These are phyloP conservation scores for Pseudocercospora fuligena DNA, from an alignment of 2,329 filamentous ascomycete species.

Conservation along the genomic window DNA sequence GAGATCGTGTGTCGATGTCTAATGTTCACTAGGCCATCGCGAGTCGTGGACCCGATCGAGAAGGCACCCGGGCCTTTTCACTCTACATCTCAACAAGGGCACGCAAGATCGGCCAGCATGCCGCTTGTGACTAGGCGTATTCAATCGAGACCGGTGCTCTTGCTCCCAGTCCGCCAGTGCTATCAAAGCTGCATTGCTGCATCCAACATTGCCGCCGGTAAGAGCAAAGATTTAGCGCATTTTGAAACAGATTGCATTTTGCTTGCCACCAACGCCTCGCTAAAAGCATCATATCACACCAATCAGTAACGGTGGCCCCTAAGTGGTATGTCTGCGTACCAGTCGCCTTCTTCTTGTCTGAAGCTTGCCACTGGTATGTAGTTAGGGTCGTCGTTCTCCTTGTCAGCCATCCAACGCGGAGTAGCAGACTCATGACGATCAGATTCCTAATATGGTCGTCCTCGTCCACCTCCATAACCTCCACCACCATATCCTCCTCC, in stretches of 20 bases:
- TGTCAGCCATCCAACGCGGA: not conserved
- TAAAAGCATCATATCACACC: constrained; percentile 14
- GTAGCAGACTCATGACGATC: constrained; percentile 11
- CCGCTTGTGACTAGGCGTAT: not conserved
- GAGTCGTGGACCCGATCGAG: not conserved
- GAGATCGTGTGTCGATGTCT: not conserved
- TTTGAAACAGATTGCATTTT: not conserved
- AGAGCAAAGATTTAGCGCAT: not conserved
- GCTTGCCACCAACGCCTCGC: constrained; percentile 23
- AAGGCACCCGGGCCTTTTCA: not conserved
- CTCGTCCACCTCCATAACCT: constrained; percentile 35
- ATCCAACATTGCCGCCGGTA: not conserved
- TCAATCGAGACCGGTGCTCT: not conserved
- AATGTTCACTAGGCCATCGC: not conserved
- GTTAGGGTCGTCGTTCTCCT: constrained; percentile 12
- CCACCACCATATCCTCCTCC: constrained; percentile 34
- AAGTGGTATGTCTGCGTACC: constrained; percentile 8
- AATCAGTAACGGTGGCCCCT: not conserved
- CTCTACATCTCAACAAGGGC: no score
- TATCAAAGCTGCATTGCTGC: not conserved
- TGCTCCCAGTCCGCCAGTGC: not conserved
- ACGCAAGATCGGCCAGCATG: not conserved
- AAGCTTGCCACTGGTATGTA: constrained; percentile 3
- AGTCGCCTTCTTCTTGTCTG: not conserved
- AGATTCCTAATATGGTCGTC: constrained; percentile 34